Evolutionary conservation across 1,284 basidiomycete species (phyloP), one percentile per base, ranked within the genome.

Genomic region (Hemileia vastatrix): DNA sequence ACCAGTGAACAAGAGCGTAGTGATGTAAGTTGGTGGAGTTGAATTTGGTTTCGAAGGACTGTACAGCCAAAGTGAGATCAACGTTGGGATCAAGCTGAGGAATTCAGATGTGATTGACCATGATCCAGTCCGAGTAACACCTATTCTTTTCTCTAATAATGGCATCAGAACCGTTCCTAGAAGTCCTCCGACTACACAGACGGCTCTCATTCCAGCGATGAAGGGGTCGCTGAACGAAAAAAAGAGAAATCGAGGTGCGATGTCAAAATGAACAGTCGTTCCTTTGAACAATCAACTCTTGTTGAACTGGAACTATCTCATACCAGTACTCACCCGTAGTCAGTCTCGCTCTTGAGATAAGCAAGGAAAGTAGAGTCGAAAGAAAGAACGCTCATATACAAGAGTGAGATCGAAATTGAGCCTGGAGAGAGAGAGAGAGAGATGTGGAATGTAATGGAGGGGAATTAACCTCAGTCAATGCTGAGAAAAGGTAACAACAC

Each of bases 181-280:
- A 1, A 82, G 73, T 1, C 81, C 79, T 2, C 78, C 77, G 1
- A 78, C 70, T 8, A 80, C 77, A 63, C 79, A 80, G 1, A 80
- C 65, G 2, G 77, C 81, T 3, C 82, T 75, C 80, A 83, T 82
- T 0, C 79, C 81, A 0, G 82, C 81, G 18, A 83, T 76, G 67
- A 83, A 81, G 0, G 80, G 75, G 65, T 83, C 81, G 11, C 68
- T 68, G 18, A 61, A n/a, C n/a, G n/a, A n/a, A n/a, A n/a, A n/a
- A 27, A 27, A 27, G 27, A 27, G 27, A 27, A 27, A 27, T 27
- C 27, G 27, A 27, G 27, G 27, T 27, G 27, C 27, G 27, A 27
- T 27, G 27, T 27, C 27, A 27, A 27, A 27, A 27, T 27, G 27
- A 27, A 27, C 27, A 27, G 27, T 27, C 27, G 27, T 27, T 27